Evolutionary conservation across 2,329 filamentous ascomycete species (phyloP).

Genomic region (Beauveria scarabaeidicola): DNA sequence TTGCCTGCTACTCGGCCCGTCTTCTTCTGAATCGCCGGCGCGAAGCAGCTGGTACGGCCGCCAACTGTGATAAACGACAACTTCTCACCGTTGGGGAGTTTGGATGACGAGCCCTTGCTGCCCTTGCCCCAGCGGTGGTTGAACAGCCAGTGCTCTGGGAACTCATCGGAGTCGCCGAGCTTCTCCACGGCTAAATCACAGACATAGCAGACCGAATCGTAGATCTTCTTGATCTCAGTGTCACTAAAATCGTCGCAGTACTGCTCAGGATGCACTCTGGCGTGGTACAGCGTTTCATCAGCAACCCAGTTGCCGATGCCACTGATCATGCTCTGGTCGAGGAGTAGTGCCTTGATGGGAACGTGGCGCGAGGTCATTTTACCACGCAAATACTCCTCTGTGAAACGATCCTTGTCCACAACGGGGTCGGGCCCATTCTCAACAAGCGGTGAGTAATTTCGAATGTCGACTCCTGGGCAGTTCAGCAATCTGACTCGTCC

Average conservation of each 20-base stretch:
- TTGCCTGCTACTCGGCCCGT: constrained; percentile 34
- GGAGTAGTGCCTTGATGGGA: constrained; percentile 77
- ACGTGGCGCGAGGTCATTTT: constrained; percentile 71
- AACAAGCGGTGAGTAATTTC: constrained; percentile 67
- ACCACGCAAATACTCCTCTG: constrained; percentile 61
- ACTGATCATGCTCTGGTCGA: constrained; percentile 82
- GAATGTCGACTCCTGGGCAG: constrained; percentile 66
- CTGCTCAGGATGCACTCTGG: constrained; percentile 83
- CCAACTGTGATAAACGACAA: constrained; percentile 84
- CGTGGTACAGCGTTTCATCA: constrained; percentile 87
- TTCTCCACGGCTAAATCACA: constrained; percentile 71
- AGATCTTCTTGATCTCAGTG: constrained; percentile 61
- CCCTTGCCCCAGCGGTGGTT: constrained; percentile 85
- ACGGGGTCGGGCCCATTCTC: constrained; percentile 95
- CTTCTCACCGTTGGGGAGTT: constrained; percentile 74
- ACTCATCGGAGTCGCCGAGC: constrained; percentile 73
- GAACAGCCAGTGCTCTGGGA: constrained; percentile 84
- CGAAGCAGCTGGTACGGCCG: constrained; percentile 82
- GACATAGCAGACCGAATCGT: constrained; percentile 66
- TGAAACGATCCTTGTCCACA: constrained; percentile 68
- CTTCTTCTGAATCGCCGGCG: constrained; percentile 82
- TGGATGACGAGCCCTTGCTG: constrained; percentile 59
- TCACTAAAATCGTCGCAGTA: constrained; percentile 76
- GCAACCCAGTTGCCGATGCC: constrained; percentile 97
- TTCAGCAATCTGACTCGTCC: constrained; percentile 74